Base-by-base conservation (phyloP, 192 early-diverging fungal species). In the Paraglomus occultum region DNA sequence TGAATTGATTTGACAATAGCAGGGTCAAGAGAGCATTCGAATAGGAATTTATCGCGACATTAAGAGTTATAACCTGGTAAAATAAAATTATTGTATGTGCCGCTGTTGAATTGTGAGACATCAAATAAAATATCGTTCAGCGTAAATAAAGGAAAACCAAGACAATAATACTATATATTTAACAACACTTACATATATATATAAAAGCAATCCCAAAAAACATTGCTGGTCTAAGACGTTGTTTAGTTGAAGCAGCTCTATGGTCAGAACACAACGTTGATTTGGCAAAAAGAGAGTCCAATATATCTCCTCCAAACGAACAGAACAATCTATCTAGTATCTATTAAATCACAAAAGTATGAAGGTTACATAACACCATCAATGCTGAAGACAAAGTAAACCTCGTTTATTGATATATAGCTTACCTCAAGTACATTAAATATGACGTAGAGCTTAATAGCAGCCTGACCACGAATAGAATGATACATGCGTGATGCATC, bases 401-500 rank as follows among this genome's bases (percentile, higher is more conserved):
- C 12, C 55, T 58, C 18, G 12, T 58, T 58, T n/a, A 31, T 18
- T 39, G 39, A 38, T 14, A 20, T 12, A 51, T 4, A 8, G 71
- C 17, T 40, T 44, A 95, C 90, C 76, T 99, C 97, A 51, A 99
- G 82, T 39, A 90, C 85, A 72, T 96, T 97, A 72, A 95, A 98
- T 44, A 99, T 97, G 53, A 98, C 93, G 60, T 98, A 98, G 42
- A 99, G 85, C 77, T 99, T 99, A 73, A 99, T 90, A 15, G 90
- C 89, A 57, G 92, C 88, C 77, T 99, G 97, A 8, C 95, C 97
- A 22, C 97, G 89, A 40, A 99, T 92, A 47, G 88, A 86, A 79
- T 98, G 95, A 83, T 99, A 99, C 63, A 97, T 80, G 71, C 87
- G 80, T 15, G 93, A 91, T 1, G 94, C 87, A 74, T 99, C 96